A percentile compares a stretch with the other conserved stretches of the same genome.
Evolutionary conservation across 2,329 filamentous ascomycete species (phyloP).

Genomic region (Arachnomyces sp.): DNA sequence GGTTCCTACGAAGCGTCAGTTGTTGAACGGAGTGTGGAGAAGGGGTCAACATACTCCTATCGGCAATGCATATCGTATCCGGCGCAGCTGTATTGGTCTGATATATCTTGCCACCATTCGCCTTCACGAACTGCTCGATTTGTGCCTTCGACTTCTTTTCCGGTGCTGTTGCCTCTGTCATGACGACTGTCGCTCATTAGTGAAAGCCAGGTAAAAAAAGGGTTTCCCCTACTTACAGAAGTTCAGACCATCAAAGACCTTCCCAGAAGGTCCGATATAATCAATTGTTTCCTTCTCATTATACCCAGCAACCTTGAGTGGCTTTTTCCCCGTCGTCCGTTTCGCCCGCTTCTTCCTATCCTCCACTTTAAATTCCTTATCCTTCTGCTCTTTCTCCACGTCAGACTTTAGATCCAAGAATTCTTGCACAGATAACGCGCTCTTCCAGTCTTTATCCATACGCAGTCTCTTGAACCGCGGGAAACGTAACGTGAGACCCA

Average conservation of each 20-base stretch:
- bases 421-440: conserved; percentile 66
- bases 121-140: conserved; percentile 72
- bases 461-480: conserved; percentile 78
- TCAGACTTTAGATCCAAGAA: conserved; percentile 63
- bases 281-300: conserved; percentile 42
- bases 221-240: conserved; percentile 49
- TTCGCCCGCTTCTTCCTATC: conserved; percentile 57
- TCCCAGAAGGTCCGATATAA: conserved; percentile 51
- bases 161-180: conserved; percentile 65
- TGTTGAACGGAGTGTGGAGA: too few species aligned
- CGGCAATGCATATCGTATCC: conserved; percentile 64
- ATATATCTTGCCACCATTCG: conserved; percentile 69
- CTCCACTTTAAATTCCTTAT: conserved; percentile 68
- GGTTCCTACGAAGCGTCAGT: conserved; percentile 38
- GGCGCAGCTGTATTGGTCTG: conserved; percentile 59
- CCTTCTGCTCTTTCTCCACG: conserved; percentile 61
- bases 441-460: conserved; percentile 75
- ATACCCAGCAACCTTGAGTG: conserved; percentile 65
- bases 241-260: conserved; percentile 64
- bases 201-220: conserved; percentile 8
- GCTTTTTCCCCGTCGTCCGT: conserved; percentile 50
- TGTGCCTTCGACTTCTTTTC: conserved; percentile 68
- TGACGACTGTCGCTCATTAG: conserved; percentile 41
- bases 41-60: conserved; percentile 49
- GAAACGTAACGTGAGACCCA: conserved; percentile 72